Evolutionary conservation across 805 yeast genomes (phyloP), one percentile per base, ranked within the genome.

Genomic region (Candida insectorum): DNA sequence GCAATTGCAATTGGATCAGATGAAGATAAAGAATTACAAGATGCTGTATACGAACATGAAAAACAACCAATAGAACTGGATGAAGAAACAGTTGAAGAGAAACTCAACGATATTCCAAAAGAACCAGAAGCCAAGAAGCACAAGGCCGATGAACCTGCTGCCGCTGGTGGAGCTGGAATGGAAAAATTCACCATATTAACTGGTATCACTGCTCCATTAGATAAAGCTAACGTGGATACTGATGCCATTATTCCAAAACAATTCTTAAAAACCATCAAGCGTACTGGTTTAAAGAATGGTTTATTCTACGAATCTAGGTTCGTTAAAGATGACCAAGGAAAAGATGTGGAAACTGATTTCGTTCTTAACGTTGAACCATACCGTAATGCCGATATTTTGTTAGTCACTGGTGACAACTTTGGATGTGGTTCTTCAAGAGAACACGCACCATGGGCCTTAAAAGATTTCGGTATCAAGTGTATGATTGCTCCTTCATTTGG

Each of bases 391-490:
- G 80, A 84, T 61, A 81, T 91, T 48, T 69, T 93, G 46, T 82
- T 91, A 48, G 95, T 88, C 40, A 79, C 94, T 26, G 98, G 98
- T 60, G 95, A 86, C 58, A 93, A 93, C 72, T 93, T 93, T 58
- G 98, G 98, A 47, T 93, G 98, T 71, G 98, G 98, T 53, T 89
- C 97, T 25, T 89, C 97, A 2, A 86, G 98, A 75, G 98, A 93
- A 64, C 98, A 93, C 55, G 98, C 98, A 21, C 97, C 98, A 38
- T 93, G 98, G 98, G 97, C 98, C 2, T 74, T 93, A 47, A 89
- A 88, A 53, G 98, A 93, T 65, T 93, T 93, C 54, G 98, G 98
- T 62, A 88, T 93, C 62, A 82, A 85, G 62, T 82, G 91, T 44
- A 85, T 93, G 54, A 89, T 93, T 60, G 97, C 97, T 5, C 98